These are phyloP conservation scores for Torrubiella hemipterigena DNA, from an alignment of 2,329 filamentous ascomycete species.

Conservation along the genomic window DNA sequence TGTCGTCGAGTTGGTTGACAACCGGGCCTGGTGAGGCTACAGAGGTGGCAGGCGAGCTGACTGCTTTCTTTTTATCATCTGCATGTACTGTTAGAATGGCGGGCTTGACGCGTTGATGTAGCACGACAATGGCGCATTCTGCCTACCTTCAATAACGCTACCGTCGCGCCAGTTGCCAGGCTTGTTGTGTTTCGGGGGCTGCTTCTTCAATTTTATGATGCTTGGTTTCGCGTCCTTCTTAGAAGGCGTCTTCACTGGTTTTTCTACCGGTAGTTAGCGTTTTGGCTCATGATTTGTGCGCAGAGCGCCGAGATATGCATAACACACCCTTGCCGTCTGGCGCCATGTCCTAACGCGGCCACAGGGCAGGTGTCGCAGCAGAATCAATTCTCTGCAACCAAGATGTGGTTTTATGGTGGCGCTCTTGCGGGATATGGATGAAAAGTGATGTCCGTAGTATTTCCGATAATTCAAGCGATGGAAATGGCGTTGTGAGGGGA, in stretches of 20 bases:
- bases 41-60: conserved; percentile 26
- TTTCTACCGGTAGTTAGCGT: conserved; percentile 32
- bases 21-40: conserved; percentile 40
- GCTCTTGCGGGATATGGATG: too few relatives aligned
- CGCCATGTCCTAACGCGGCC: conserved; percentile 4
- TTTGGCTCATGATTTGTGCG: too few relatives aligned
- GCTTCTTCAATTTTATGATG: conserved; percentile 51
- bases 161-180: conserved; percentile 62
- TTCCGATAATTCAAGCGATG: too few relatives aligned
- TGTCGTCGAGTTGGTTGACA: conserved; percentile 61
- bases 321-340: conserved; percentile 7
- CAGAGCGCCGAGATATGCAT: not conserved
- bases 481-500: too few relatives aligned
- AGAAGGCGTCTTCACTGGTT: conserved; percentile 50
- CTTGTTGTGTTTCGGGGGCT: conserved; percentile 48
- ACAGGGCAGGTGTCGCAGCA: not conserved
- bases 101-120: not conserved
- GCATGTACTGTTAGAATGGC: too few relatives aligned
- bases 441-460: too few relatives aligned
- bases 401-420: too few relatives aligned
- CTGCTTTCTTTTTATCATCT: conserved; percentile 45
- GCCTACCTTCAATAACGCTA: conserved; percentile 52
- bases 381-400: too few relatives aligned
- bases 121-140: too few relatives aligned
- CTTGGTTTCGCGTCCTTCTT: conserved; percentile 41